These are phyloP conservation scores for Wallacemonas collosoma DNA, from an alignment of 208 protist genomes.

Conservation along the genomic window DNA sequence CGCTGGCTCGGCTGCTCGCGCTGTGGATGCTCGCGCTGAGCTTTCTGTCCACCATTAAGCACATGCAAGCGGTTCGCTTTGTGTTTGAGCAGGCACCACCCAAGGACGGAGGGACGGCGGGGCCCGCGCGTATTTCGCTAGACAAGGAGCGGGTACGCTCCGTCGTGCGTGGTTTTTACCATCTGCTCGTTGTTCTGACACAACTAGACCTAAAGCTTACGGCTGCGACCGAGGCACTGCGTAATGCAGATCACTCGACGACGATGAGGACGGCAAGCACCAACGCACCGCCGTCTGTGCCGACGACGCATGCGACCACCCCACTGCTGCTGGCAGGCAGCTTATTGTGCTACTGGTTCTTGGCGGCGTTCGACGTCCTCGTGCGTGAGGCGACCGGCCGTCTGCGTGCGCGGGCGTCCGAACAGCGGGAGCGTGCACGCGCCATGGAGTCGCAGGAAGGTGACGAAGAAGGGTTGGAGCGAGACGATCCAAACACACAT, in stretches of 20 bases:
- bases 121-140: background rate
- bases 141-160: background rate
- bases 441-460: background rate
- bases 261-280: background rate
- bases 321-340: conserved; percentile 67
- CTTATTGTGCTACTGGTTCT: conserved; percentile 54
- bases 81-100: background rate
- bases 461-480: background rate
- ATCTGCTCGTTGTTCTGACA: conserved; percentile 55
- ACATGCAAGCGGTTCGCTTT: conserved; percentile 26
- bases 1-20: conserved; percentile 17
- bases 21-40: conserved; percentile 50
- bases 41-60: conserved; percentile 60
- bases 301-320: conserved; percentile 29
- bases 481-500: too few relatives aligned
- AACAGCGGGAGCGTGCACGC: background rate
- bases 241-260: background rate
- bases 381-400: background rate
- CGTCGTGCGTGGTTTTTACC: conserved; percentile 45
- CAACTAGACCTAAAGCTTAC: conserved; percentile 32
- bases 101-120: background rate
- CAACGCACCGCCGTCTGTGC: background rate
- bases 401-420: background rate
- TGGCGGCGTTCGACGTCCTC: conserved; percentile 23
- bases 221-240: conserved; percentile 6